Evolutionary conservation across 176 grass and related monocot genomes (phyloP), one percentile per base, ranked within the genome.

Genomic region (Calamus simplicifolius): DNA sequence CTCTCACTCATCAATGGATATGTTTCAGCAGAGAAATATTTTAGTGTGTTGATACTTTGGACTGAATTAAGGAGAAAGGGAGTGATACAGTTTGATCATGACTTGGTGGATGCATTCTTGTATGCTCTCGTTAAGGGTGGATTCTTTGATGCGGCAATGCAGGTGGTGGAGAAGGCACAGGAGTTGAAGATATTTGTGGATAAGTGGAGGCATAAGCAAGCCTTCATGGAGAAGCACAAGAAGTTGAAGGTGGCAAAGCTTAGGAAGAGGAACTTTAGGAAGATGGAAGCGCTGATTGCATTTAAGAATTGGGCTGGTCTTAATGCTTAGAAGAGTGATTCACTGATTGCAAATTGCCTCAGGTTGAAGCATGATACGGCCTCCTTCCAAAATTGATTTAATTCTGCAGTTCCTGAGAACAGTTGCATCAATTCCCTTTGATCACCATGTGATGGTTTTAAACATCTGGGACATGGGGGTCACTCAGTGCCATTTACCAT

Each of bases 241-340:
- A 97, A 97, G 67, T 60, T 97, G 59, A 91, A 77, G 75, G 79
- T 91, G 29, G 72, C 84, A 18, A 97, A 97, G 61, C 74, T 97
- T 63, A 85, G 93, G 69, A 88, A 81, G 66, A 80, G 78, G 19
- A 91, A 88, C 62, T 97, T 85, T 57, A 80, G 87, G 62, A 97
- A 97, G 70, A 85, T 91, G 87, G 87, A 88, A 82, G 87, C 93
- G 18, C 54, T 97, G 43, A 55, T 97, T 63, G 93, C 93, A 21
- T 97, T 97, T 75, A 97, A 91, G 73, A 91, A 97, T 68, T 97
- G 93, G 93, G 87, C 84, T 63, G 87, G 93, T 55, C 79, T 97
- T 62, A 97, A 56, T 83, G 70, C 86, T 67, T 97, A 62, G 81
- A 43, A 12, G 35, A 12, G 35, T 43, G 35, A 43, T 43, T 12